Percentiles rank a stretch among this genome's conserved stretches.
These are phyloP conservation scores for Jaltomata sinuosa DNA, from an alignment of 257 asterid genomes.

Conservation along the genomic window DNA sequence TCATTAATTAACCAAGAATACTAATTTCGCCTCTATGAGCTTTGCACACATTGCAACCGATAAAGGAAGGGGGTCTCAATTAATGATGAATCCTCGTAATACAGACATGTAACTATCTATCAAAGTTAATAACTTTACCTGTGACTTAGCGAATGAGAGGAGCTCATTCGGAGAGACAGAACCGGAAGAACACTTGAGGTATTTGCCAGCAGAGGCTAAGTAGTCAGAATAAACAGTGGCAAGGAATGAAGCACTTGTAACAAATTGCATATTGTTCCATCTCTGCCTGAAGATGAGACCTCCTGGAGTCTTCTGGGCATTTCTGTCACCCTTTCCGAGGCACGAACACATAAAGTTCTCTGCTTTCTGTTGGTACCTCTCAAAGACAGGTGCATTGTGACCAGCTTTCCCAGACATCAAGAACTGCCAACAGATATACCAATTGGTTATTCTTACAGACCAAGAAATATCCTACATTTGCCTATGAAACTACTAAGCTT, in stretches of 20 bases:
- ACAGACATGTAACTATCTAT: background rate
- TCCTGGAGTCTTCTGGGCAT: slow-evolving; percentile 80
- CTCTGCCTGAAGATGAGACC: slow-evolving; percentile 87
- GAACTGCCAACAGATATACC: slow-evolving; percentile 33
- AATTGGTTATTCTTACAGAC: background rate
- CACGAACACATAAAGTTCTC: slow-evolving; percentile 91
- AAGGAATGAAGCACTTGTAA: slow-evolving; percentile 84
- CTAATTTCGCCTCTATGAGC: too few species aligned
- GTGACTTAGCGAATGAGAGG: slow-evolving; percentile 80
- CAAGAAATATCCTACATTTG: background rate
- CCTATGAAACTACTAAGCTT: background rate
- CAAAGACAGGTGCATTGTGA: slow-evolving; percentile 34
- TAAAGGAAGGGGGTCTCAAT: background rate
- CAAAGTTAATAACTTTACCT: slow-evolving; percentile 27
- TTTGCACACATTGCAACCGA: background rate
- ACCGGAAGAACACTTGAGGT: slow-evolving; percentile 57
- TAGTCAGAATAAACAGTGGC: slow-evolving; percentile 81
- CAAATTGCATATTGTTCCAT: slow-evolving; percentile 99
- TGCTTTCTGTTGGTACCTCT: slow-evolving; percentile 66
- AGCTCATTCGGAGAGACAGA: slow-evolving; percentile 55
- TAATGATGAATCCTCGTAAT: background rate
- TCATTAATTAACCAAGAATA: background rate
- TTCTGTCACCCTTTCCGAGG: slow-evolving; percentile 71
- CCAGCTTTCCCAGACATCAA: slow-evolving; percentile 85
- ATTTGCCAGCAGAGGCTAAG: slow-evolving; percentile 65